Percentiles rank a stretch among this genome's conserved stretches.
Conservation (phyloP, 1,284 basidiomycete species). For the Bjerkandera adusta region DNA sequence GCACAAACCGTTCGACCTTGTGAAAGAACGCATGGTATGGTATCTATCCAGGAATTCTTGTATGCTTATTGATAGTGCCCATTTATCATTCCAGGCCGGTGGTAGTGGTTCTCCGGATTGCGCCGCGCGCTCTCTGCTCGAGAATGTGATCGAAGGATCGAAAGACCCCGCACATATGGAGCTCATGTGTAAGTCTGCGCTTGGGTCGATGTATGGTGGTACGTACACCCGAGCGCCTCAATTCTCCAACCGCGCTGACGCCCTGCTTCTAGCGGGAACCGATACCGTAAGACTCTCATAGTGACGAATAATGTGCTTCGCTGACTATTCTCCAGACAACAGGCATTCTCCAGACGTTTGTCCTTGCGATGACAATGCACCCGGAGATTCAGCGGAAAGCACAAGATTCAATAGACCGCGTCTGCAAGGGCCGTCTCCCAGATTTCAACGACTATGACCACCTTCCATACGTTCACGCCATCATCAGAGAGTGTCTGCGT, state of each 20-base stretch:
- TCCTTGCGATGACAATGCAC: slow-evolving; percentile 28
- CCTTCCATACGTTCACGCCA: slow-evolving; percentile 1
- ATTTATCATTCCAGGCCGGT: not conserved
- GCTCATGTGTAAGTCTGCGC: not conserved
- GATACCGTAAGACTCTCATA: slow-evolving; percentile 5
- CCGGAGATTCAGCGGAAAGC: slow-evolving; percentile 6
- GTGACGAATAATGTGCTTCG: not conserved
- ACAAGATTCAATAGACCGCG: slow-evolving; percentile 4
- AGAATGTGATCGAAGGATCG: not conserved
- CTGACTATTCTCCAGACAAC: slow-evolving; percentile 8
- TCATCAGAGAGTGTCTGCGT: not conserved
- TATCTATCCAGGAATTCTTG: not conserved
- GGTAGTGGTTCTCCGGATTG: not conserved
- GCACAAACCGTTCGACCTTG: slow-evolving; percentile 10
- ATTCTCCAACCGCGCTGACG: not conserved
- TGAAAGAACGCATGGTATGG: not conserved
- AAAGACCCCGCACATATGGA: slow-evolving; percentile 10
- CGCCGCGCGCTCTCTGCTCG: not conserved
- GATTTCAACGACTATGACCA: not conserved
- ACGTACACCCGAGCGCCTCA: not conserved
- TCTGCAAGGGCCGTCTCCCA: slow-evolving; percentile 7
- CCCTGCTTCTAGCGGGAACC: not conserved
- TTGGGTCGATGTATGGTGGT: slow-evolving; percentile 6
- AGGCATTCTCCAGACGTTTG: slow-evolving; percentile 15
- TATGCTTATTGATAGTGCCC: not conserved